These are phyloP conservation scores for Massariosphaeria phaeospora DNA, from an alignment of 495 filamentous ascomycete genomes.

Conservation along the genomic window DNA sequence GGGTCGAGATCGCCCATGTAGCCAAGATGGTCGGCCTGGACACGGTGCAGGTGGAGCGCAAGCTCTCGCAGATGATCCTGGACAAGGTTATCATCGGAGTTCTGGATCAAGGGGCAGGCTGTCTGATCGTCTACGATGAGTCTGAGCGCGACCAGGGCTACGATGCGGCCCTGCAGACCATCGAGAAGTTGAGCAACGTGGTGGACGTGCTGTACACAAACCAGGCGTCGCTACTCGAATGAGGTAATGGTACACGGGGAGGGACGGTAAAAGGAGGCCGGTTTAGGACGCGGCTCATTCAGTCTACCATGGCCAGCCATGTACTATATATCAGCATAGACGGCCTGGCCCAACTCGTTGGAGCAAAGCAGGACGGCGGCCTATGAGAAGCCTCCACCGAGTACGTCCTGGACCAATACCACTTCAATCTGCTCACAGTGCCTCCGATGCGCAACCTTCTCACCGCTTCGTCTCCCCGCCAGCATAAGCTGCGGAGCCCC, in stretches of 20 bases:
- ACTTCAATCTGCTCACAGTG: conserved; percentile 1
- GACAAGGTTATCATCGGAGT: conserved; percentile 98
- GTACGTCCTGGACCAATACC: not conserved
- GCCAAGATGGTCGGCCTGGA: conserved; percentile 95
- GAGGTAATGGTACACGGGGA: conserved; percentile 32
- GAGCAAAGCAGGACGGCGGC: not conserved
- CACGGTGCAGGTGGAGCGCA: conserved; percentile 93
- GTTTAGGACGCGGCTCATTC: too few species aligned
- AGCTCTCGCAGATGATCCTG: conserved; percentile 97
- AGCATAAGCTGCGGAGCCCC: not conserved
- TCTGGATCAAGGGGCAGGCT: conserved; percentile 93
- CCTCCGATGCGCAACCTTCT: not conserved
- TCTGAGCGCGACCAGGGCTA: conserved; percentile 87
- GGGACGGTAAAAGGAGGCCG: not conserved
- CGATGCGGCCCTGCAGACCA: conserved; percentile 87
- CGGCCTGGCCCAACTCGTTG: not conserved
- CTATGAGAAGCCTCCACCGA: not conserved
- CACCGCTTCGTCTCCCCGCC: conserved; percentile 6
- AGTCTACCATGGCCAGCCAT: conserved; percentile 2
- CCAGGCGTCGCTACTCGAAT: conserved; percentile 93
- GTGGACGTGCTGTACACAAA: conserved; percentile 97
- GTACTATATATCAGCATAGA: conserved; percentile 24
- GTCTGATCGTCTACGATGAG: conserved; percentile 95
- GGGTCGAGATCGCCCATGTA: conserved; percentile 93
- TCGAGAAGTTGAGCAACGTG: conserved; percentile 95